Evolutionary conservation across 139 green algal genomes (phyloP), one percentile per base, ranked within the genome.

Genomic region (Microglena sp.): DNA sequence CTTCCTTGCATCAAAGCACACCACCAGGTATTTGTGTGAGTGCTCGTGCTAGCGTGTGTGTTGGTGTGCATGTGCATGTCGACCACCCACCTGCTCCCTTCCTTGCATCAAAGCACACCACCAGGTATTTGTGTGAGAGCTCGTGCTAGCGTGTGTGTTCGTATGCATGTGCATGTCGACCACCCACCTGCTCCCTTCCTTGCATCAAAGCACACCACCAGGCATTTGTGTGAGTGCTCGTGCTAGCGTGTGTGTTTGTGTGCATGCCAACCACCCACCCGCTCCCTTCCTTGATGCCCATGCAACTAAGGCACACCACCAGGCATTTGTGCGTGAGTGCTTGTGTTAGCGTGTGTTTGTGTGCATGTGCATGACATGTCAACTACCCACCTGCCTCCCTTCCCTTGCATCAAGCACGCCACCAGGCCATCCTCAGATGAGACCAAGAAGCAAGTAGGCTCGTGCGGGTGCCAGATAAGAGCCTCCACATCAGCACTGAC

Each of bases 401-500:
- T 77, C 64, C 0, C 85, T 74, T 1, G 84, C 85, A 60, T 94
- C 86, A 46, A 77, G n/a, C n/a, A 67, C 8, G 64, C 66, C 36
- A 97, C 86, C 0, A 85, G 30, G 45, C 88, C 89, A 61, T 95
- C 80, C 60, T 95, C 89, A 5, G 56, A 69, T 5, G 87, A 88
- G n/a, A 93, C 92, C 57, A 96, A 65, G 77, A 98, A 97, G 32
- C 65, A 67, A 2, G 84, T 90, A 26, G 89, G 88, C 11, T 73
- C 57, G 69, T 86, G 71, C 3, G 89, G 84, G 67, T 83, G 73
- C 93, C 93, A 98, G 6, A 74, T 66, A 24, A 95, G 61, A 22
- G 80, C 77, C 82, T 98, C 93, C 50, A 93, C 84, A 71, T 98
- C 93, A 28, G 91, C 81, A 31, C 60, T 75, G 1, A 96, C 6